Percentiles rank a stretch among this genome's conserved stretches.
Conservation (phyloP, 306 rosid genomes). For the Dryas drummondii region DNA sequence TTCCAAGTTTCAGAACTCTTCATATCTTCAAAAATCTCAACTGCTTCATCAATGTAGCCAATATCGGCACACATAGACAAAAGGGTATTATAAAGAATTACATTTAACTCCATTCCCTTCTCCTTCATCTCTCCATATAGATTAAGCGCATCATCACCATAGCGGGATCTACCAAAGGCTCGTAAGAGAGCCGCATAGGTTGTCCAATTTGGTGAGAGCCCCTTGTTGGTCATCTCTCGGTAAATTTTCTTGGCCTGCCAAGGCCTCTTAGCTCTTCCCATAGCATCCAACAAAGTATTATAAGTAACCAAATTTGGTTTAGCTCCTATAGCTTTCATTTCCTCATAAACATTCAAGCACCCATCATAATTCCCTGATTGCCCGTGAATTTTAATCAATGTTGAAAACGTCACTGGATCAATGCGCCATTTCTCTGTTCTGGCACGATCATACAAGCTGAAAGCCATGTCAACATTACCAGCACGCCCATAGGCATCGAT, state of each 20-base stretch:
- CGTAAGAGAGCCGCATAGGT: slow-evolving; percentile 75
- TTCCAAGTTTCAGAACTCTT: slow-evolving; percentile 50
- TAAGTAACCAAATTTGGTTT: slow-evolving; percentile 54
- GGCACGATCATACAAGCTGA: slow-evolving; percentile 69
- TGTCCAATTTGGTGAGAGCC: slow-evolving; percentile 52
- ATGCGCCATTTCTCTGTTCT: slow-evolving; percentile 73
- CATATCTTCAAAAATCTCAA: slow-evolving; percentile 68
- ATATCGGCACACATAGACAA: slow-evolving; percentile 82
- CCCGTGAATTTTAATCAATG: slow-evolving; percentile 73
- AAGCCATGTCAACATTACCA: slow-evolving; percentile 70
- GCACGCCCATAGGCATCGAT: slow-evolving; percentile 72
- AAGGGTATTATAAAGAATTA: slow-evolving; percentile 61
- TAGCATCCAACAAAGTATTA: slow-evolving; percentile 68
- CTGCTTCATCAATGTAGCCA: slow-evolving; percentile 58
- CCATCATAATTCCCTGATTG: slow-evolving; percentile 66
- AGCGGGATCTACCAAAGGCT: slow-evolving; percentile 66
- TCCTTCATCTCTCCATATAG: slow-evolving; percentile 81
- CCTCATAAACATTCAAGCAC: slow-evolving; percentile 73
- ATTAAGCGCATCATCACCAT: slow-evolving; percentile 57
- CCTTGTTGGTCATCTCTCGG: slow-evolving; percentile 64
- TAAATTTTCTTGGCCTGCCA: slow-evolving; percentile 67
- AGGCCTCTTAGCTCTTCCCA: slow-evolving; percentile 74
- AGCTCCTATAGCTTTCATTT: slow-evolving; percentile 76
- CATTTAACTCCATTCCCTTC: slow-evolving; percentile 55
- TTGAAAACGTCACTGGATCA: slow-evolving; percentile 51